phyloP scores from a whole-genome alignment of 805 yeast genomes.

The Saccharomycopsis capsularis region DNA sequence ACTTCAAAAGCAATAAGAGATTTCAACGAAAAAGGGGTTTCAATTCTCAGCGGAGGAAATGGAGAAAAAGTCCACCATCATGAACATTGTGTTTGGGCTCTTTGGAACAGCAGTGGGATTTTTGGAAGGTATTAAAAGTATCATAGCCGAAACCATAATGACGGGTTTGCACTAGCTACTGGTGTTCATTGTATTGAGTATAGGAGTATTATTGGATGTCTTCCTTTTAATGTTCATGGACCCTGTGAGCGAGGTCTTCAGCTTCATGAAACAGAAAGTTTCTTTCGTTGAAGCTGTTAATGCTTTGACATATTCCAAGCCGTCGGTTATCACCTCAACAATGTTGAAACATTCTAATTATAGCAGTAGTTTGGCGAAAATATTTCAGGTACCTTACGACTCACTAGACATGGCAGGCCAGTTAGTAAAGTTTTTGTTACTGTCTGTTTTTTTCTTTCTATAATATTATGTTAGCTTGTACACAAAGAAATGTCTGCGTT shows the following conservation, averaged over 20 bases:
- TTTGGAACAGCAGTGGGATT: conserved; percentile 13
- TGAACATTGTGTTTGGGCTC: conserved; percentile 13
- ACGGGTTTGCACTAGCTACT: not conserved
- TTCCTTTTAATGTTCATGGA: not conserved
- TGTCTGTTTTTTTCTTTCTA: too few species aligned
- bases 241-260: not conserved
- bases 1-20: conserved; percentile 4
- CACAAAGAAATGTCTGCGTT: too few species aligned
- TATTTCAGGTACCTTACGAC: too few species aligned
- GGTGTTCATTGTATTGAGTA: not conserved
- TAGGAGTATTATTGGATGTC: not conserved
- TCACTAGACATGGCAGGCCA: too few species aligned
- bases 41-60: conserved; percentile 5
- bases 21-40: conserved; percentile 10
- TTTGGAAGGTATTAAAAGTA: conserved; percentile 7
- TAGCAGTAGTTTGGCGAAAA: too few species aligned
- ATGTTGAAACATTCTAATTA: too few species aligned
- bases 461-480: too few species aligned
- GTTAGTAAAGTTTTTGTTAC: too few species aligned
- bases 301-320: too few species aligned
- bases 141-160: not conserved
- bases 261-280: too few species aligned
- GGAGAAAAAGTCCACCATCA: conserved; percentile 10
- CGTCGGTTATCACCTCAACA: too few species aligned
- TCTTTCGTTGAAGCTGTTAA: too few species aligned